A percentile compares a stretch with the other conserved stretches of the same genome.
Conservation (phyloP, 495 filamentous ascomycete genomes). For the Rhypophila decipiens region DNA sequence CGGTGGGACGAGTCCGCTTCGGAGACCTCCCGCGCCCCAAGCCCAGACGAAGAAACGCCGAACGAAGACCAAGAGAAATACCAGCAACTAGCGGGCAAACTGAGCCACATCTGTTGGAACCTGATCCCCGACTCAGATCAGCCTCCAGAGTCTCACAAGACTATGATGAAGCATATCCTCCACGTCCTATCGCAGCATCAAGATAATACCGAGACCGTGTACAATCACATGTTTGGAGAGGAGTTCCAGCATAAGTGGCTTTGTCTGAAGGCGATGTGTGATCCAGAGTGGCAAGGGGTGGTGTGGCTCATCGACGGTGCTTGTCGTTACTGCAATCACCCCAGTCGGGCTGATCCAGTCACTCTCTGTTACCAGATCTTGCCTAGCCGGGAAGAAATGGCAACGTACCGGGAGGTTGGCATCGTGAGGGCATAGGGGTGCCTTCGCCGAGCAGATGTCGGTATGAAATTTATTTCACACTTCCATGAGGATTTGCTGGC, state of each 20-base stretch:
- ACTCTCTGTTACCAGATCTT: conserved; percentile 7
- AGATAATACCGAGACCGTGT: conserved; percentile 2
- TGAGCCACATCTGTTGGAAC: conserved; percentile 1
- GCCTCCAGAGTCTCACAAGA: conserved; percentile 5
- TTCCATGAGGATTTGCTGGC: neutral
- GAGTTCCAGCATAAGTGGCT: conserved; percentile 4
- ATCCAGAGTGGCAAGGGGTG: conserved; percentile 1
- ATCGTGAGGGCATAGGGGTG: neutral
- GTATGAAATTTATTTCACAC: neutral
- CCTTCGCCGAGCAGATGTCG: neutral
- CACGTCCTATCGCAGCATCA: neutral
- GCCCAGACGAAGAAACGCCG: neutral
- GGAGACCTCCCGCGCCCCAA: neutral
- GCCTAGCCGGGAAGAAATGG: neutral
- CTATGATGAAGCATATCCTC: conserved; percentile 8
- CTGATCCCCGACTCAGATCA: conserved; percentile 6
- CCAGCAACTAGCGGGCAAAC: conserved; percentile 3
- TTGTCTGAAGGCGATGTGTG: conserved; percentile 7
- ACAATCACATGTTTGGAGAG: neutral
- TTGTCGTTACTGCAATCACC: conserved; percentile 4
- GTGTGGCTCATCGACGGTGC: neutral
- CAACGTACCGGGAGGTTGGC: conserved; percentile 4
- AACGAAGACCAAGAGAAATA: conserved; percentile 6
- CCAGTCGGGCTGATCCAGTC: conserved; percentile 1
- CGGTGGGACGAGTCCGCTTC: neutral